phyloP scores from a whole-genome alignment of 331 rosid genomes.

The Malus hybrid region DNA sequence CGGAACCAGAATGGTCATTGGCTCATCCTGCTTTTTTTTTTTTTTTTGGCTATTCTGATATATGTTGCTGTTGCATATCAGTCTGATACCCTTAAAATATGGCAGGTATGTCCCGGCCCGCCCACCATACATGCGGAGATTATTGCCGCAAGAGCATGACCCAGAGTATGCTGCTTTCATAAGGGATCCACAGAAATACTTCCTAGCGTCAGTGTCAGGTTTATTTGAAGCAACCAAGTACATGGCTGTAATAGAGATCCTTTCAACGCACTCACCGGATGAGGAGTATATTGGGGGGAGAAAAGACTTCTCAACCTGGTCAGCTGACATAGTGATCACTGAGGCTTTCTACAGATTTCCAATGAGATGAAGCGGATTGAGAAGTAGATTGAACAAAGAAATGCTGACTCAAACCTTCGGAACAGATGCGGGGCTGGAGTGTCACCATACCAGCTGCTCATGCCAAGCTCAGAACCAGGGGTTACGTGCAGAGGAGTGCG shows the following conservation, averaged over 20 bases:
- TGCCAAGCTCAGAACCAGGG: conserved; percentile 36
- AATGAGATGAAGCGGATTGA: conserved; percentile 24
- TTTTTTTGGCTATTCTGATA: too few relatives aligned
- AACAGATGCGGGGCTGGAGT: conserved; percentile 43
- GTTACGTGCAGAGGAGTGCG: conserved; percentile 39
- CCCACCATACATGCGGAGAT: too few relatives aligned
- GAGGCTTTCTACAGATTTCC: conserved; percentile 28
- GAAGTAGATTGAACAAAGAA: conserved; percentile 7
- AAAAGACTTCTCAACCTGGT: conserved; percentile 28
- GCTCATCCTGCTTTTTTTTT: too few relatives aligned
- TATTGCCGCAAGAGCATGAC: too few relatives aligned
- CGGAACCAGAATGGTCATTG: too few relatives aligned
- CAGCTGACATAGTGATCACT: conserved; percentile 26
- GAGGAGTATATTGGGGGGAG: conserved; percentile 6
- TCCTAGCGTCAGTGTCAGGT: too few relatives aligned
- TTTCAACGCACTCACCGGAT: conserved; percentile 1
- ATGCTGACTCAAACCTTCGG: conserved; percentile 18
- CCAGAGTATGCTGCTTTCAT: too few relatives aligned
- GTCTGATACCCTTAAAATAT: too few relatives aligned
- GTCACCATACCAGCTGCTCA: conserved; percentile 42
- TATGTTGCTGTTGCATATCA: too few relatives aligned
- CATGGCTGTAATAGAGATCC: background rate
- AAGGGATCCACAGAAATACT: too few relatives aligned
- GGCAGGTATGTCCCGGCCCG: too few relatives aligned
- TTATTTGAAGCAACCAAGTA: background rate